Evolutionary conservation across 140 eudicot species (phyloP).

Genomic region (Cichorium intybus): DNA sequence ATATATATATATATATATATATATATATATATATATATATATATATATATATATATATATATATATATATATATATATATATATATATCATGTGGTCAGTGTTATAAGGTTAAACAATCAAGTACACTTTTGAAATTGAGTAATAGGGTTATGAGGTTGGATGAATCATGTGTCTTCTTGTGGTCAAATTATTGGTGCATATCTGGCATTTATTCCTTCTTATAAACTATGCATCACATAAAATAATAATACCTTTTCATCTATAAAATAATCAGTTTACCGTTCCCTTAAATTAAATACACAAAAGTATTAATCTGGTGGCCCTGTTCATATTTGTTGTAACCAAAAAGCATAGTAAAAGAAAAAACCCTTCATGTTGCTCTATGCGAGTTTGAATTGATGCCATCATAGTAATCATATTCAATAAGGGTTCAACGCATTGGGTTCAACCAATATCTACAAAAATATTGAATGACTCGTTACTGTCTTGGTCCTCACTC

Average conservation of each 20-base stretch:
- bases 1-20: too few relatives aligned
- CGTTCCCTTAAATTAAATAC: background rate
- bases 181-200: constrained; percentile 34
- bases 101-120: constrained; percentile 11
- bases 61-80: background rate
- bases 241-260: constrained; percentile 3
- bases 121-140: constrained; percentile 28
- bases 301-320: background rate
- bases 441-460: too few relatives aligned
- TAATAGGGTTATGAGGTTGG: constrained; percentile 22
- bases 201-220: constrained; percentile 29
- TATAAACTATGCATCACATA: constrained; percentile 23
- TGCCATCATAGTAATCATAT: too few relatives aligned
- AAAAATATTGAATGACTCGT: too few relatives aligned
- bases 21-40: too few relatives aligned
- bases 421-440: too few relatives aligned
- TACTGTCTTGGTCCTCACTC: too few relatives aligned
- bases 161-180: constrained; percentile 36
- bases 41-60: too few relatives aligned
- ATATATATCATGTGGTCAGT: constrained; percentile 28
- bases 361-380: background rate
- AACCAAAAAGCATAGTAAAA: background rate
- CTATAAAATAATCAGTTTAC: background rate
- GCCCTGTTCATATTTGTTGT: constrained; percentile 8
- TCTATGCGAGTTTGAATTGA: too few relatives aligned